phyloP scores from a whole-genome alignment of 163 green algal genomes.

The Prototheca cutis region DNA sequence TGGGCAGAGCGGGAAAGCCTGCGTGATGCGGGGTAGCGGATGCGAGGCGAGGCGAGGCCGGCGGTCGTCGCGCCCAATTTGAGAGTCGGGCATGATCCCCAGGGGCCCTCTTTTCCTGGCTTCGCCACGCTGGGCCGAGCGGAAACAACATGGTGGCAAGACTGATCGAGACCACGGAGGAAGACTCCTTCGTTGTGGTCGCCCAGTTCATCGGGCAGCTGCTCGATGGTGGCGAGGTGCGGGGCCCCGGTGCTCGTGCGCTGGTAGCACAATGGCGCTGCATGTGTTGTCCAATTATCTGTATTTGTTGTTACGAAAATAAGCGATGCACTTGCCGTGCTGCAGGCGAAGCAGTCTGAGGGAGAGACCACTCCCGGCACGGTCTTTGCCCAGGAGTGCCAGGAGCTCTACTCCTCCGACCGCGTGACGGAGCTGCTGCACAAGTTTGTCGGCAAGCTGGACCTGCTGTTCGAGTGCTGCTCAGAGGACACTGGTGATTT shows the following conservation, averaged over 20 bases:
- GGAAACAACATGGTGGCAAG: background rate
- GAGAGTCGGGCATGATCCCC: too few relatives aligned
- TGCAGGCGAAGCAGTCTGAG: background rate
- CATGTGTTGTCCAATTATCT: background rate
- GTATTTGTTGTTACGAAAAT: too few relatives aligned
- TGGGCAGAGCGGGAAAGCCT: too few relatives aligned
- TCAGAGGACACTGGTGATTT: conserved; percentile 1
- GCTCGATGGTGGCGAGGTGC: conserved; percentile 4
- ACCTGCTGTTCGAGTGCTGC: background rate
- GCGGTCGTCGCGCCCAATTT: too few relatives aligned
- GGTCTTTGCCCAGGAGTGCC: background rate
- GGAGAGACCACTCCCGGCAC: background rate
- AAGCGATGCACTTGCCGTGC: background rate
- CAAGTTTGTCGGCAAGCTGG: conserved; percentile 1
- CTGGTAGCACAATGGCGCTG: too few relatives aligned
- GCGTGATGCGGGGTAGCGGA: too few relatives aligned
- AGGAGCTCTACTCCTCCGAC: background rate
- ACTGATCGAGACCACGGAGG: background rate
- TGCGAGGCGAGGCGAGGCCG: too few relatives aligned
- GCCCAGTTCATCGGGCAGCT: conserved; percentile 1
- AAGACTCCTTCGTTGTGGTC: conserved; percentile 4
- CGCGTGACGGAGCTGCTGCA: background rate
- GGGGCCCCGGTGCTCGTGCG: background rate
- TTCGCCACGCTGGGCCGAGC: too few relatives aligned
- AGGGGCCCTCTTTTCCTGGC: too few relatives aligned